phyloP scores from a whole-genome alignment of 208 protist species.

The Phytomonas francai region DNA sequence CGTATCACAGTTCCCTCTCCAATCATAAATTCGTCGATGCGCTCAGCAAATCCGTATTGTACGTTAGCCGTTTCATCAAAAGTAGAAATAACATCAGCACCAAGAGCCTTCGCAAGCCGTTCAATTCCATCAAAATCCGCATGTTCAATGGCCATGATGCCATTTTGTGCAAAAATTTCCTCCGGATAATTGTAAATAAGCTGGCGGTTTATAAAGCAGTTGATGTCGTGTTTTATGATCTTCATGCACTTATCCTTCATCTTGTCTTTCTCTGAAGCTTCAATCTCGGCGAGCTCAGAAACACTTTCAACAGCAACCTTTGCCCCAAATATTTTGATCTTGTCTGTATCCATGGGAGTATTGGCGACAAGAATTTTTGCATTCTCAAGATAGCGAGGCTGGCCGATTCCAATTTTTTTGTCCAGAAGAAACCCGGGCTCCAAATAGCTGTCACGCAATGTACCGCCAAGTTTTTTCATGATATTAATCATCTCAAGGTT shows the following conservation, averaged over 20 bases:
- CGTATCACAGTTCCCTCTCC: constrained; percentile 98
- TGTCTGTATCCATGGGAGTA: constrained; percentile 99
- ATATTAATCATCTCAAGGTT: constrained; percentile 99
- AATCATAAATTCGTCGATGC: constrained; percentile 98
- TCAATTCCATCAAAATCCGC: constrained; percentile 99
- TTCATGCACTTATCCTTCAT: constrained; percentile 95
- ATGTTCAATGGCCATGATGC: constrained; percentile 98
- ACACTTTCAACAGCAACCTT: constrained; percentile 94
- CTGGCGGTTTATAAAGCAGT: constrained; percentile 99
- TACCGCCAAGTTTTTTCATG: constrained; percentile 98
- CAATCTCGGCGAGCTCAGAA: constrained; percentile 95
- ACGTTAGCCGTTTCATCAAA: constrained; percentile 97
- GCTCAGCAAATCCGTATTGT: constrained; percentile 92
- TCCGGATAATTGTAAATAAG: constrained; percentile 99
- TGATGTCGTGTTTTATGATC: constrained; percentile 95
- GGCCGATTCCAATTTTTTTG: constrained; percentile 98
- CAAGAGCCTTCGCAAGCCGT: constrained; percentile 92
- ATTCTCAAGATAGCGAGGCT: constrained; percentile 96
- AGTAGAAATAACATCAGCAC: constrained; percentile 98
- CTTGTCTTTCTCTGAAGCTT: constrained; percentile 96
- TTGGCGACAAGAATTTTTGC: constrained; percentile 99
- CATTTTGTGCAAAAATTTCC: constrained; percentile 96
- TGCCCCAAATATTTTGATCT: constrained; percentile 98
- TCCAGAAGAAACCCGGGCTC: constrained; percentile 99
- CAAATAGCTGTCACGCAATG: constrained; percentile 97